Evolutionary conservation across 139 green algal genomes (phyloP).

Genomic region (Picochlorum sp.): DNA sequence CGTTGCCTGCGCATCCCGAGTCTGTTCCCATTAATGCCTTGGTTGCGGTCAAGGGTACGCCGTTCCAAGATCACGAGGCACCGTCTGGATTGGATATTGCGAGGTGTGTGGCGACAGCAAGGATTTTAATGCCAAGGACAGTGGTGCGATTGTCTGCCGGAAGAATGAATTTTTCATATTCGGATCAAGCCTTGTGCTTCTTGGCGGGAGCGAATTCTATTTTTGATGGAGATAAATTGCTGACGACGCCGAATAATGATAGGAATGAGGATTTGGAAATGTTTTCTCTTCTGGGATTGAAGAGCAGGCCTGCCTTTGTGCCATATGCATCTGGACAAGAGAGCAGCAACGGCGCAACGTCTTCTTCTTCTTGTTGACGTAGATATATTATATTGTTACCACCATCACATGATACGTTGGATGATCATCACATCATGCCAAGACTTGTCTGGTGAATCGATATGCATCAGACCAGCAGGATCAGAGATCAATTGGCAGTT

Average conservation of each 20-base stretch:
- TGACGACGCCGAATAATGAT: conserved; percentile 96
- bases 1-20: conserved; percentile 92
- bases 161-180: conserved; percentile 42
- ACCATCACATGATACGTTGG: no score
- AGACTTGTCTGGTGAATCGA: conserved; percentile 53
- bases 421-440: conserved; percentile 27
- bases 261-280: conserved; percentile 53
- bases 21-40: conserved; percentile 95
- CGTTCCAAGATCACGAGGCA: conserved; percentile 53
- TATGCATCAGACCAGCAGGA: conserved; percentile 65
- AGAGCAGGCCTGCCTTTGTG: conserved; percentile 68
- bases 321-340: conserved; percentile 55
- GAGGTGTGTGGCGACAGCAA: conserved; percentile 89
- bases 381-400: no score
- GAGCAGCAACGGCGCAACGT: not conserved
- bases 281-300: conserved; percentile 77
- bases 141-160: conserved; percentile 89
- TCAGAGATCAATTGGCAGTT: conserved; percentile 43
- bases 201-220: conserved; percentile 96
- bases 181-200: conserved; percentile 84
- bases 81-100: conserved; percentile 70
- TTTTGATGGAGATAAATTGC: conserved; percentile 96
- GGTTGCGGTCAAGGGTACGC: conserved; percentile 86
- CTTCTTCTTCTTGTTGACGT: no score
- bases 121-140: conserved; percentile 86